phyloP scores from a whole-genome alignment of 306 rosid species.

The Astragalus glycyphyllos region DNA sequence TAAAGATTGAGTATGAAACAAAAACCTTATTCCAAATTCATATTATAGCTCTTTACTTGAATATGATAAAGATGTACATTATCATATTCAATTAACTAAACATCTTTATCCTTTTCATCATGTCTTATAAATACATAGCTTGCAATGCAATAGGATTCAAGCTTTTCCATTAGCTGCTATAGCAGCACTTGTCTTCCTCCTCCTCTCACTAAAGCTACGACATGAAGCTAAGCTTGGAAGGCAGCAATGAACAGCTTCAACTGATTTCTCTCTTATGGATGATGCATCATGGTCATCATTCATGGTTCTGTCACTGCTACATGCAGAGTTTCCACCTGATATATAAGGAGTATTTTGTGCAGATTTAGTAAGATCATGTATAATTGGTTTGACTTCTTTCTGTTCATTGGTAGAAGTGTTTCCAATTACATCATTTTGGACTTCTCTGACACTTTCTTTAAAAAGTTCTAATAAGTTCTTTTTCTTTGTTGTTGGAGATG shows the following conservation, averaged over 20 bases:
- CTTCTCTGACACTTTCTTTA: slow-evolving; percentile 60
- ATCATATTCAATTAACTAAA: slow-evolving; percentile 31
- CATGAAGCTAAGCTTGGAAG: slow-evolving; percentile 81
- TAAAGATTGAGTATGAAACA: too few relatives aligned
- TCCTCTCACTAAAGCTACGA: slow-evolving; percentile 70
- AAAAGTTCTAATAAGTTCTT: slow-evolving; percentile 79
- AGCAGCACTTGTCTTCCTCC: slow-evolving; percentile 72
- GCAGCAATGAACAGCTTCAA: slow-evolving; percentile 67
- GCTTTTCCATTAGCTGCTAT: slow-evolving; percentile 59
- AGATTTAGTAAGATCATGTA: slow-evolving; percentile 52
- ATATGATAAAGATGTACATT: slow-evolving; percentile 48
- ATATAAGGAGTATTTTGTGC: slow-evolving; percentile 58
- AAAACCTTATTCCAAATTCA: slow-evolving; percentile 20
- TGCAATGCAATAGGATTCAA: slow-evolving; percentile 28
- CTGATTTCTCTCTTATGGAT: slow-evolving; percentile 46
- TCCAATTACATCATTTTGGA: slow-evolving; percentile 32
- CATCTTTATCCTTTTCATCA: slow-evolving; percentile 23
- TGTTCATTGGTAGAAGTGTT: slow-evolving; percentile 36
- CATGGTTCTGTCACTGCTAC: slow-evolving; percentile 68
- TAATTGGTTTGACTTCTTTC: slow-evolving; percentile 47
- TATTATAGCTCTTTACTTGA: slow-evolving; percentile 44
- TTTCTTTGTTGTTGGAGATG: slow-evolving; percentile 67
- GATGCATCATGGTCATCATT: slow-evolving; percentile 47
- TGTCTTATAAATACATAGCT: slow-evolving; percentile 15
- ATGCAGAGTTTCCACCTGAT: slow-evolving; percentile 55